Base-by-base conservation (phyloP, 352 stramenopile species). In the Pythium oligandrum region DNA sequence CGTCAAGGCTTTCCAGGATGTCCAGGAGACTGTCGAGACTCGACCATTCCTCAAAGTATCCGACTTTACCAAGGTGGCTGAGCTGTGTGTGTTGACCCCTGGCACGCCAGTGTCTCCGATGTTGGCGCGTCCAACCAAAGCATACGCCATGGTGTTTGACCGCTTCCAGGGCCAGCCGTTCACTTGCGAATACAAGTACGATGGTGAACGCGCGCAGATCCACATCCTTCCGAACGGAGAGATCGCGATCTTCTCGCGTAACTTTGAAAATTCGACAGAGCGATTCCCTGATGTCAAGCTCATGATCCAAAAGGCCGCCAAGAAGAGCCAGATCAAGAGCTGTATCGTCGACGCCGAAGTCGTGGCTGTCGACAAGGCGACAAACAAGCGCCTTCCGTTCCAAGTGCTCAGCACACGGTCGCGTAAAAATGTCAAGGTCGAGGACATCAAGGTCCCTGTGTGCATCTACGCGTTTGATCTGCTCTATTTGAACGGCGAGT, bases 141-240 rank as follows among this genome's bases (percentile, higher is more conserved):
- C 86, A 37, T 91, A 93, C 51, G 83, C 86, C 26, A 98, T 99
- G 78, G 97, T 99, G 7, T 89, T 99, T 43, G 96, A 98, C 54
- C 88, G 97, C 6, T 93, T 99, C 50, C 82, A 98, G 64, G 95
- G 92, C 33, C 83, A 91, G 66, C 74, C 83, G 36, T 98, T 99
- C 68, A 99, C 96, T 4, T 99, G 95, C 65, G 97, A 99, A 70
- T 99, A 98, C 88, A 99, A 99, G 75, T 99, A 99, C 70, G 97
- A 99, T 65, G 98, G 97, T 36, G 97, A 99, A 70, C 82, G 97
- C 44, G 95, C 96, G 4, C 97, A 99, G 68, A 91, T 93, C 44
- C 96, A 98, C 71, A 96, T 98, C 44, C 70, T 90, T 4, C 49
- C 70, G 0, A 80, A 88, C 44, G 96, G 93, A 34, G 77, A 83